Evolutionary conservation across 1,284 basidiomycete genomes (phyloP), one percentile per base, ranked within the genome.

Genomic region (Xerocomus alliaceus): DNA sequence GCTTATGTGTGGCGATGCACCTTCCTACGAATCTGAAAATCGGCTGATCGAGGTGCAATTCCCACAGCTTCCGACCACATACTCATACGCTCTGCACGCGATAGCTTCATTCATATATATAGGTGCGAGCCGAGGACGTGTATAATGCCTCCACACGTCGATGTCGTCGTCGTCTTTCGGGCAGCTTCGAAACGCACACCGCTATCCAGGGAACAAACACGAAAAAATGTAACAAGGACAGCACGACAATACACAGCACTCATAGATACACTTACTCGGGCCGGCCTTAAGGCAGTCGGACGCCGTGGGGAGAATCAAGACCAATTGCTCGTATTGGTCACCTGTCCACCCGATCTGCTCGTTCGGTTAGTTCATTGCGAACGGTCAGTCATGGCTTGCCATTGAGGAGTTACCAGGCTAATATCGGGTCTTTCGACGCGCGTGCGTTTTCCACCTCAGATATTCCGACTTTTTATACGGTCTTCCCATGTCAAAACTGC

Each of bases 281-380:
- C 85, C 1, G 90, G 89, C 2, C 76, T 94, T 52, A 83, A 83
- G 49, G 90, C 88, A 0, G 88, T 89, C 1, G 91, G 91, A 12
- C 83, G 91, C 65, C 80, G 88, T 24, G 92, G 92, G 17, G 89
- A 90, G 68, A 82, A 84, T 15, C 82, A 90, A 55, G 90, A 91
- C 8, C 90, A 96, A 68, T 74, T 97, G 5, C 83, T 96, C 53
- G 80, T 97, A 5, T 88, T 97, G 63, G 85, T 97, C 18, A 82
- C 83, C n/a, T 93, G 91, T 61, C 87, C 89, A 0, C 80, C 84
- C 45, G 78, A 79, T 42, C 83, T 88, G 58, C 77, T 97, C 13
- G 74, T 83, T 37, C 83, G 84, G 56, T 82, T 97, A 17, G 85
- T 91, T 1, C 86, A 87, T 64, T 81, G 87, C 39, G 94, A 97